Percentiles rank a stretch among this genome's conserved stretches.
Conservation (phyloP, 2,329 filamentous ascomycete species). For the Epichloe sibirici region DNA sequence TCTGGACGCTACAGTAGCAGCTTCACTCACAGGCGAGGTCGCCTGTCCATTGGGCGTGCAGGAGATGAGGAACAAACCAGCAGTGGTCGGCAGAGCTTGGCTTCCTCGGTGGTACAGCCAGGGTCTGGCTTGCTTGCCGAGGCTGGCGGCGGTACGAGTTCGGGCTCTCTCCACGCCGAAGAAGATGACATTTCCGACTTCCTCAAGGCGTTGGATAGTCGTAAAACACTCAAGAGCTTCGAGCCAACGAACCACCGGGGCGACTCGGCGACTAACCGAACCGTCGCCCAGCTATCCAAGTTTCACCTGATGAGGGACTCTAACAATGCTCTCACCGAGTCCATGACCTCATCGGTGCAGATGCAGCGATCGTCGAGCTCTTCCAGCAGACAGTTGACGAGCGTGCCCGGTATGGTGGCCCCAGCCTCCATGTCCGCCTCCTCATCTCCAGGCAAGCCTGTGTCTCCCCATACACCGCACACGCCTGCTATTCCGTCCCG, state of each 20-base stretch:
- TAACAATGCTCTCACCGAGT: constrained; percentile 80
- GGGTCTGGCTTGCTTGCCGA: constrained; percentile 72
- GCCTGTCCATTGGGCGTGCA: constrained; percentile 60
- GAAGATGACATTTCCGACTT: constrained; percentile 93
- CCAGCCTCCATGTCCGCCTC: constrained; percentile 71
- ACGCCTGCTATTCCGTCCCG: constrained; percentile 88
- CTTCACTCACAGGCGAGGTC: constrained; percentile 73
- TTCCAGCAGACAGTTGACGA: constrained; percentile 46
- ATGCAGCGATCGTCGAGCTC: constrained; percentile 74
- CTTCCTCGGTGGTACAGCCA: constrained; percentile 57
- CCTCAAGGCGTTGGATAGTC: constrained; percentile 74
- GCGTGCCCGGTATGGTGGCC: constrained; percentile 53
- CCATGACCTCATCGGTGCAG: constrained; percentile 80
- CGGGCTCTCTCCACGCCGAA: constrained; percentile 59
- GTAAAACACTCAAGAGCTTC: constrained; percentile 76
- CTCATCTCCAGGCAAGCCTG: constrained; percentile 79
- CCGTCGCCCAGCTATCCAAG: constrained; percentile 67
- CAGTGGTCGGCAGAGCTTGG: constrained; percentile 67
- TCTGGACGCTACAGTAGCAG: constrained; percentile 87
- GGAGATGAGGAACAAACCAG: constrained; percentile 62
- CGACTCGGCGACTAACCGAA: constrained; percentile 60
- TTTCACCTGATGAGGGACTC: constrained; percentile 86
- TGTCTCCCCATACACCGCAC: constrained; percentile 83
- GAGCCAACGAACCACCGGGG: constrained; percentile 53
- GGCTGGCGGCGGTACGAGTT: constrained; percentile 50